These are phyloP conservation scores for Fonsecaea nubica DNA, from an alignment of 2,329 filamentous ascomycete species.

Conservation along the genomic window DNA sequence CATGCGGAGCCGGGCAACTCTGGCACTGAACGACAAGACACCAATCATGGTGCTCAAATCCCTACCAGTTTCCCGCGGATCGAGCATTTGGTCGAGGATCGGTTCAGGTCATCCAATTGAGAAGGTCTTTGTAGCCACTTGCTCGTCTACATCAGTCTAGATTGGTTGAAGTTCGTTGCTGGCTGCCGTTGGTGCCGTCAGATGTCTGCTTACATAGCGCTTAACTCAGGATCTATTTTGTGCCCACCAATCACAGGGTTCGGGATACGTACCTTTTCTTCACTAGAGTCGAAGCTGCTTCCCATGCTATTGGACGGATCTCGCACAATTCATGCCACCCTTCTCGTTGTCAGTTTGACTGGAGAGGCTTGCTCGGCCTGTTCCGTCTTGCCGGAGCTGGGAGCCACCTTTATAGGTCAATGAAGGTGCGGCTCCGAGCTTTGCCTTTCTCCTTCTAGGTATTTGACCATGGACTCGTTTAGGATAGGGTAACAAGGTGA, in stretches of 20 bases:
- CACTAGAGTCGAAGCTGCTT: neutral
- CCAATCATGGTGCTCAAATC: constrained; percentile 9
- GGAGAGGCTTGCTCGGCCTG: neutral
- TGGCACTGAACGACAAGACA: neutral
- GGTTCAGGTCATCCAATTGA: constrained; percentile 2
- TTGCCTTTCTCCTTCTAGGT: neutral
- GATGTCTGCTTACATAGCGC: constrained; percentile 16
- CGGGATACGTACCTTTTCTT: constrained; percentile 2
- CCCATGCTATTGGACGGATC: neutral
- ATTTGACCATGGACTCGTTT: neutral
- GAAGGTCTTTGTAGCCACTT: constrained; percentile 12
- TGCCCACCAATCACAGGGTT: constrained; percentile 10
- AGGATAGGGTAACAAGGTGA: neutral
- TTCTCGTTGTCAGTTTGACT: neutral
- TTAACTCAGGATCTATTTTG: constrained; percentile 22
- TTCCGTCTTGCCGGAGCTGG: constrained; percentile 1
- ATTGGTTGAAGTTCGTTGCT: neutral
- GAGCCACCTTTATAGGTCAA: neutral
- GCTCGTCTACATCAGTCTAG: neutral
- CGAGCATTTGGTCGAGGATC: constrained; percentile 17
- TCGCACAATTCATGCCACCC: neutral
- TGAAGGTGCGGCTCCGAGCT: neutral
- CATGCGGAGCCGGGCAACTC: constrained; percentile 10
- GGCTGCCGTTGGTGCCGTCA: neutral
- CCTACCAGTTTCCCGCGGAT: constrained; percentile 12